Percentiles rank a stretch among this genome's conserved stretches.
Evolutionary conservation across 129 eudicot genomes (phyloP).

Genomic region (Lonicera japonica): DNA sequence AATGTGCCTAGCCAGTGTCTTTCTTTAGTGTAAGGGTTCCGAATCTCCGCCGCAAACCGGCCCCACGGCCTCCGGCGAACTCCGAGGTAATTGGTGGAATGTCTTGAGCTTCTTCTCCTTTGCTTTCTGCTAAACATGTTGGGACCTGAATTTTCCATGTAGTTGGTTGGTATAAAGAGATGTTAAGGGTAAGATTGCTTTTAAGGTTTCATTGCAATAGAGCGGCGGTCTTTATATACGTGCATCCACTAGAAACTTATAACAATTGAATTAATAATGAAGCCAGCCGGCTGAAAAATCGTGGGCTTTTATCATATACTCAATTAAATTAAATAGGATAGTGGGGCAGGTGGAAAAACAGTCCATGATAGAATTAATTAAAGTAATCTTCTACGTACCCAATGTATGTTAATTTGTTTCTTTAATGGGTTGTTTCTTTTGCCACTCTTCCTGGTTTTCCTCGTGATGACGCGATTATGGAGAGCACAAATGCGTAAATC

Average conservation of each 20-base stretch:
- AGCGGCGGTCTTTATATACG: background rate
- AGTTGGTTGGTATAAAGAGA: background rate
- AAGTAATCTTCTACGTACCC: background rate
- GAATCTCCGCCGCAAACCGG: slow-evolving; percentile 13
- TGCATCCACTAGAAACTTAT: background rate
- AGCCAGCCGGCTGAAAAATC: too few species aligned
- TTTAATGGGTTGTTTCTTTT: slow-evolving; percentile 1
- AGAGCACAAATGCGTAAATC: slow-evolving; percentile 9
- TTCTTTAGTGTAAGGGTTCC: slow-evolving; percentile 15
- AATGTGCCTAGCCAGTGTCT: slow-evolving; percentile 18
- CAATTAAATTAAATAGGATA: background rate
- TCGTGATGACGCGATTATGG: slow-evolving; percentile 10
- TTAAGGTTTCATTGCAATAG: background rate
- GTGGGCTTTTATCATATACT: too few species aligned
- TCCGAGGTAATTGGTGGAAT: slow-evolving; percentile 17
- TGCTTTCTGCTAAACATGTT: background rate
- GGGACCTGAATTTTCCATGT: slow-evolving; percentile 3
- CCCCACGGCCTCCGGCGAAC: slow-evolving; percentile 29
- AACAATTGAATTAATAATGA: background rate
- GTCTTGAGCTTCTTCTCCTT: slow-evolving; percentile 14
- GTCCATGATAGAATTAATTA: slow-evolving; percentile 2
- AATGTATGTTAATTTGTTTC: background rate
- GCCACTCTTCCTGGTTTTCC: slow-evolving; percentile 15
- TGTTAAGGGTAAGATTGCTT: background rate
- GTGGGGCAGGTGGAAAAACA: slow-evolving; percentile 15